These are phyloP conservation scores for Jimgerdemannia lactiflua DNA, from an alignment of 192 early-diverging fungal genomes.

Conservation along the genomic window DNA sequence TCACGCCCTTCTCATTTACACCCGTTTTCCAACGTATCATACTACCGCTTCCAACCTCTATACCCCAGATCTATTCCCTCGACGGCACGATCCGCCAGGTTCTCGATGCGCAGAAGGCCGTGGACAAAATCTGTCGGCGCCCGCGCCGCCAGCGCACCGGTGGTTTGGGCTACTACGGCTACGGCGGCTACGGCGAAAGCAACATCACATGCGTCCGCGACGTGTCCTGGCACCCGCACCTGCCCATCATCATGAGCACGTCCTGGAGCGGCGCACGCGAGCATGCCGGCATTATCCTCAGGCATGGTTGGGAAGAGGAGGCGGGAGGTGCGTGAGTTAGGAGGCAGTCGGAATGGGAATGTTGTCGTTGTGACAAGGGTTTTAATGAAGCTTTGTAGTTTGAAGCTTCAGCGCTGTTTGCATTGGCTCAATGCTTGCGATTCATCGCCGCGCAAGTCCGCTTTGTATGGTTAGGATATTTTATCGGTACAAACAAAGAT, in stretches of 20 bases:
- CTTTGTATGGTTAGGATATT: too few relatives aligned
- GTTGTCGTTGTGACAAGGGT: too few relatives aligned
- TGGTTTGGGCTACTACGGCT: neutral
- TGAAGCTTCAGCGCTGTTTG: too few relatives aligned
- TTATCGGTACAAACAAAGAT: too few relatives aligned
- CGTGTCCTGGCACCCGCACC: conserved; percentile 55
- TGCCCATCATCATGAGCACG: conserved; percentile 37
- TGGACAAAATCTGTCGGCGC: neutral
- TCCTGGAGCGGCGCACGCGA: conserved; percentile 14
- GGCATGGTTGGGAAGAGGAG: conserved; percentile 10
- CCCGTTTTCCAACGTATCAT: too few relatives aligned
- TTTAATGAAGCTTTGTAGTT: too few relatives aligned
- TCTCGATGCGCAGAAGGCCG: conserved; percentile 16
- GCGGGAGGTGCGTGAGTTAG: too few relatives aligned
- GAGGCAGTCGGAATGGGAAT: too few relatives aligned
- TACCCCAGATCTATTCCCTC: conserved; percentile 34
- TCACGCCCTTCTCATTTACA: neutral
- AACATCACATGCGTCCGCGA: conserved; percentile 31
- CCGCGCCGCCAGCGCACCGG: neutral
- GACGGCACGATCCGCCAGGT: conserved; percentile 33
- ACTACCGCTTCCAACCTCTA: neutral
- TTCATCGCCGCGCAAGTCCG: too few relatives aligned
- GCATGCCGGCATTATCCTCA: conserved; percentile 8
- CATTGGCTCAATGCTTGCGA: too few relatives aligned
- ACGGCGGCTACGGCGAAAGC: conserved; percentile 3